Conservation (phyloP, 495 filamentous ascomycete species). For the Penicillium argentinense region DNA sequence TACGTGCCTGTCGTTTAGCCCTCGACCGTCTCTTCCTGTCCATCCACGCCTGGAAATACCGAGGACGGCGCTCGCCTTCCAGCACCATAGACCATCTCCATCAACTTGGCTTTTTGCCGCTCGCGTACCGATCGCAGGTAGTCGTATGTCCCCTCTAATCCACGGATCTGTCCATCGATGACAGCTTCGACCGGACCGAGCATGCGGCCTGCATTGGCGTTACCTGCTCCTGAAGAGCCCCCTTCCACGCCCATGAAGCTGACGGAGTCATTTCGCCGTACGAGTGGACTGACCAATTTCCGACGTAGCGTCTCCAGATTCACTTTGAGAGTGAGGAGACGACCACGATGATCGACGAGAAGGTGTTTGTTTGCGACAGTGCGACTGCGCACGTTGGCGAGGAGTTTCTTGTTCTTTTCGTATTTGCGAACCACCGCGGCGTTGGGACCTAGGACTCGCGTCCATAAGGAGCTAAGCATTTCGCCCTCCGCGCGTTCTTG, state of each 20-base stretch:
- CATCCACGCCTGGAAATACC: constrained; percentile 26
- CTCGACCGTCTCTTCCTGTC: constrained; percentile 16
- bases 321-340: constrained; percentile 73
- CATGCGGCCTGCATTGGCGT: constrained; percentile 49
- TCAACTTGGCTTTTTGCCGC: constrained; percentile 76
- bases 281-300: constrained; percentile 78
- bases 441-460: constrained; percentile 72
- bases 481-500: constrained; percentile 79
- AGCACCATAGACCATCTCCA: constrained; percentile 76
- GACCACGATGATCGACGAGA: constrained; percentile 78
- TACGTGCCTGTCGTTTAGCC: not conserved
- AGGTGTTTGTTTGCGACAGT: constrained; percentile 85
- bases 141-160: constrained; percentile 73
- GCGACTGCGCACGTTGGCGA: constrained; percentile 72
- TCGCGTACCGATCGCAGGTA: constrained; percentile 71
- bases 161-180: constrained; percentile 80
- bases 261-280: constrained; percentile 61
- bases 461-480: constrained; percentile 82
- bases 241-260: constrained; percentile 39
- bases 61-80: constrained; percentile 37
- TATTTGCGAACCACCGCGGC: constrained; percentile 74
- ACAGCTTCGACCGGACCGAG: constrained; percentile 52
- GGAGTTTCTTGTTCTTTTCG: constrained; percentile 76
- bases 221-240: constrained; percentile 25
- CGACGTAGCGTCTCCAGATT: constrained; percentile 74